These are phyloP conservation scores for Bathelium albidoporum DNA, from an alignment of 495 filamentous ascomycete species.

Conservation along the genomic window DNA sequence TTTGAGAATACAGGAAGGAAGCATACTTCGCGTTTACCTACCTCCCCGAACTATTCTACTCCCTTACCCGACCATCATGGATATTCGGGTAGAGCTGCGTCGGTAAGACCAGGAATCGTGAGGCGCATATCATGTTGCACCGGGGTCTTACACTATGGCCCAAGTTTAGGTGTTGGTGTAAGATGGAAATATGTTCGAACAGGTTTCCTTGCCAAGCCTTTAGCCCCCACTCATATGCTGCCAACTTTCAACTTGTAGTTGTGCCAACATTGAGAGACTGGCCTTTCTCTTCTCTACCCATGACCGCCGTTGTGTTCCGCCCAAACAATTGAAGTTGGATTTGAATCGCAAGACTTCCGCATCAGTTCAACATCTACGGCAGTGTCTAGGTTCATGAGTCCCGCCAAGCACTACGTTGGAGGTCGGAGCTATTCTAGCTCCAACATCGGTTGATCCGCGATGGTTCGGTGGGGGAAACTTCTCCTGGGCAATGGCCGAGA, in stretches of 20 bases:
- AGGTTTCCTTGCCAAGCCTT: neutral
- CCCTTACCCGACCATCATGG: no score
- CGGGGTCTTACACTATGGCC: no score
- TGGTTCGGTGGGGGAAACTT: conserved; percentile 35
- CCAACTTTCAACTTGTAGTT: neutral
- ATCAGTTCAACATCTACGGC: no score
- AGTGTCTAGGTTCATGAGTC: neutral
- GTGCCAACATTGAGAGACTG: neutral
- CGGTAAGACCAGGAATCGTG: no score
- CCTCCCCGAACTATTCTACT: no score
- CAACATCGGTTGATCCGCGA: conserved; percentile 16
- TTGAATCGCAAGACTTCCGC: no score
- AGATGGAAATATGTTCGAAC: neutral
- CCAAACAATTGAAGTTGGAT: no score
- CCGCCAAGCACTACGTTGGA: neutral
- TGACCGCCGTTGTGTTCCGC: neutral
- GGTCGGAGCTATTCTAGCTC: conserved; percentile 11
- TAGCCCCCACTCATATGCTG: neutral
- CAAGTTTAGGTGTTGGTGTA: neutral
- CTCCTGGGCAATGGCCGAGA: conserved; percentile 28
- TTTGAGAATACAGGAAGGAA: no score
- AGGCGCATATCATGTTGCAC: no score
- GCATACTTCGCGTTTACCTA: no score
- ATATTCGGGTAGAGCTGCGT: no score
- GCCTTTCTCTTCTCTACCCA: neutral